phyloP scores from a whole-genome alignment of 2,329 filamentous ascomycete genomes.

The Aspergillus oerlinghausenensis region DNA sequence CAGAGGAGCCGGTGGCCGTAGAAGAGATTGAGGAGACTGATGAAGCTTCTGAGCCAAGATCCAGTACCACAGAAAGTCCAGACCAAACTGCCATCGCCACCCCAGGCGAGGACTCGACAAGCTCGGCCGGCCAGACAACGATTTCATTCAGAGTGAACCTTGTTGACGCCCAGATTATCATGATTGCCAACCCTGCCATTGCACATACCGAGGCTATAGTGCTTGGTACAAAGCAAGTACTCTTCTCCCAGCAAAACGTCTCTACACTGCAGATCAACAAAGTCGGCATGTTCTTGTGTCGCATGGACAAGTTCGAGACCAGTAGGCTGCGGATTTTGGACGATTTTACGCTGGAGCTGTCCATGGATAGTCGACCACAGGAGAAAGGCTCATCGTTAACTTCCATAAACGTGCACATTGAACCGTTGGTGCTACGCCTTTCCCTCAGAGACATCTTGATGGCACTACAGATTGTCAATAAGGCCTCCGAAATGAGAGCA shows the following conservation, averaged over 20 bases:
- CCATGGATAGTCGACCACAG: conserved; percentile 69
- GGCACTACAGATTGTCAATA: conserved; percentile 85
- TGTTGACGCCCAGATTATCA: conserved; percentile 91
- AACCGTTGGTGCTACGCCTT: conserved; percentile 83
- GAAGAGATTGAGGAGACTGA: conserved; percentile 32
- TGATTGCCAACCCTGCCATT: conserved; percentile 90
- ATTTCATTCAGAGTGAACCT: conserved; percentile 89
- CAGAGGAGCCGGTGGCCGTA: conserved; percentile 44
- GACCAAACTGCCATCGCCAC: conserved; percentile 19
- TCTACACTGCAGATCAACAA: conserved; percentile 90
- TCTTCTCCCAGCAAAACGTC: conserved; percentile 90
- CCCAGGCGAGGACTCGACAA: conserved; percentile 28
- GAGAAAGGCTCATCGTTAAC: conserved; percentile 59
- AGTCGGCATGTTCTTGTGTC: conserved; percentile 95
- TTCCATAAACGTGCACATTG: conserved; percentile 80
- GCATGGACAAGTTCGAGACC: conserved; percentile 96
- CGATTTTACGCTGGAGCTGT: conserved; percentile 88
- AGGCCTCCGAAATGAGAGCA: conserved; percentile 78
- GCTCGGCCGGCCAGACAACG: conserved; percentile 54
- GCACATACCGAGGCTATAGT: conserved; percentile 93
- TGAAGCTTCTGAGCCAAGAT: conserved; percentile 34
- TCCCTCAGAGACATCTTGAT: conserved; percentile 93
- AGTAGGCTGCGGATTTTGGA: conserved; percentile 88
- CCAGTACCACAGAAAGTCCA: conserved; percentile 25
- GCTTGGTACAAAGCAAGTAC: conserved; percentile 84